Evolutionary conservation across 495 filamentous ascomycete species (phyloP), one percentile per base, ranked within the genome.

Genomic region (Ascodesmis nigricans): DNA sequence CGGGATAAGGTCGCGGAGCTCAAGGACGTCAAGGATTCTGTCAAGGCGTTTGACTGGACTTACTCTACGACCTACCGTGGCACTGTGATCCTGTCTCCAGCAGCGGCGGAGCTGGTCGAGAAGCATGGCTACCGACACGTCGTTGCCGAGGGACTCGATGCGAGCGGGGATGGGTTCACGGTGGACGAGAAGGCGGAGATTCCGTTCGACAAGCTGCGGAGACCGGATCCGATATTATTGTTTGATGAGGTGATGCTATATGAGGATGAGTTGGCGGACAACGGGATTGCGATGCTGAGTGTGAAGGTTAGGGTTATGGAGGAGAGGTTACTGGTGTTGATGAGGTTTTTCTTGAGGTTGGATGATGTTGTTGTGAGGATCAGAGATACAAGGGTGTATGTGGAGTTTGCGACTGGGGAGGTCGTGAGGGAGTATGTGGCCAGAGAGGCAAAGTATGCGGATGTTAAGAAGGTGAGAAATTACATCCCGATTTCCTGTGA

Each of bases 1-100:
- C 75, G 83, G 44, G 80, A 91, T 54, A 69, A 71, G 47, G 73
- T 79, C 8, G 73, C 79, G 46, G 79, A 82, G 35, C n/a, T n/a
- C n/a, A n/a, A 26, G 20, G 78, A 77, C 13, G 91, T 95, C 37
- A 81, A 76, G 49, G 80, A 92, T 50, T 72, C 93, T 11, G 78
- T 95, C 11, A 80, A 81, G 53, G 81, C 84, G 6, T 97, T 87
- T 53, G 87, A 97, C 57, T 97, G 87, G 87, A 91, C 80, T 24
- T 97, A 93, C 54, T 82, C 64, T 35, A 91, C 83, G 10, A 66
- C 72, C 17, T n/a, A n/a, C n/a, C n/a, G n/a, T n/a, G n/a, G n/a
- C n/a, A n/a, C n/a, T n/a, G n/a, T n/a, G n/a, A n/a, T n/a, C n/a
- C n/a, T n/a, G n/a, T n/a, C n/a, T n/a, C n/a, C n/a, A n/a, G n/a